Evolutionary conservation across 768 basidiomycete genomes (phyloP), one percentile per base, ranked within the genome.

Genomic region (Suillus occidentalis): DNA sequence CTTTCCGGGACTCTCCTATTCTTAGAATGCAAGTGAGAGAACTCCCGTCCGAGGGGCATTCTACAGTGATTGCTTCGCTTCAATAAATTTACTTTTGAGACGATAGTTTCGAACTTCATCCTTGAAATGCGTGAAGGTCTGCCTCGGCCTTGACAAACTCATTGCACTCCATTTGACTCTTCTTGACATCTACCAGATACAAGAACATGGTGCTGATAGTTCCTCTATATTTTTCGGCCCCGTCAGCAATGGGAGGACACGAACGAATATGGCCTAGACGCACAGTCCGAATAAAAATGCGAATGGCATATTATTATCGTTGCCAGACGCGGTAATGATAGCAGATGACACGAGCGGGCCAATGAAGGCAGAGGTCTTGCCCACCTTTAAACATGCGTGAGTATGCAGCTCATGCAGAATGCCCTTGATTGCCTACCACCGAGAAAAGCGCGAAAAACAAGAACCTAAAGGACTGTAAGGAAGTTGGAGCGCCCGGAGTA

Each of bases 341-440:
- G 89, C 89, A 60, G 87, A 87, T 2, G 89, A 90, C 28, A 90
- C 87, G 68, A 91, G 82, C 3, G 89, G 89, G 0, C 90, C 90
- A 65, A 91, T 89, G 73, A 91, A 90, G 20, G 89, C 87, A 45
- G 89, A 90, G 8, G 89, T 90, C 74, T 90, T 91, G 16, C 90
- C 89, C 49, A 90, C 77, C 87, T 89, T 43, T 37, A 6, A 65
- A 13, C 6, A 61, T 37, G 28, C 22, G 28, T 53, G 37, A 31
- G 43, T 65, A 28, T 4, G 31, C 31, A 31, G 31, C 31, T 31
- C 31, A 4, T 31, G 31, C 31, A 31, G 31, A 31, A 31, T 4
- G 31, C 4, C 31, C 31, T 31, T 31, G 31, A 31, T 31, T 31
- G 31, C 31, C 31, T 31, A 31, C 31, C 4, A 31, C 4, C 2